These are phyloP conservation scores for Candida krabiensis DNA, from an alignment of 805 yeast species.

Conservation along the genomic window DNA sequence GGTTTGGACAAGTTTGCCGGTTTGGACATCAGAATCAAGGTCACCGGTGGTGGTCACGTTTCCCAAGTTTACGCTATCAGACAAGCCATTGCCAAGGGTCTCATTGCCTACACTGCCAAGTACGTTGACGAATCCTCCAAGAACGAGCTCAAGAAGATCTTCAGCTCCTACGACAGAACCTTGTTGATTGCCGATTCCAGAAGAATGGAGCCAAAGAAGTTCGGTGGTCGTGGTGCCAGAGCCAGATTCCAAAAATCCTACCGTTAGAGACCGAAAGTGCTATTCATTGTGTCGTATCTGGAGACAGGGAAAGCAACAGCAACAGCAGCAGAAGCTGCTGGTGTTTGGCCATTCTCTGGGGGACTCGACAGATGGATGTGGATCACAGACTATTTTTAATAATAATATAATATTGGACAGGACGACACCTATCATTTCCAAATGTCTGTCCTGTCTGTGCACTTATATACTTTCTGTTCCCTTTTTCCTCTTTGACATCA, in stretches of 20 bases:
- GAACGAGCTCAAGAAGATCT: conserved; percentile 98
- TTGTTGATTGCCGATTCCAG: conserved; percentile 99
- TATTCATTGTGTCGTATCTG: too few relatives aligned
- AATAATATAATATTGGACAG: too few relatives aligned
- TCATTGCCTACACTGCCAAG: conserved; percentile 99
- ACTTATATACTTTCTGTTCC: too few relatives aligned
- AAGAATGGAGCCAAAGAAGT: conserved; percentile 99
- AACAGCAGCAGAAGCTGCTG: not conserved
- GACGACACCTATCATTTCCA: too few relatives aligned
- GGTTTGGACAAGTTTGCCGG: conserved; percentile 98
- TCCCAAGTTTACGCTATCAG: conserved; percentile 99
- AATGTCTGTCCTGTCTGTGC: too few relatives aligned
- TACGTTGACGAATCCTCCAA: conserved; percentile 99
- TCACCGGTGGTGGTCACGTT: conserved; percentile 99
- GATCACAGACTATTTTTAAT: too few relatives aligned
- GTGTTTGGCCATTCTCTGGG: too few relatives aligned
- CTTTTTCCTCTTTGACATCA: too few relatives aligned
- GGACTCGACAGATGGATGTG: too few relatives aligned
- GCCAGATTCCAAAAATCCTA: conserved; percentile 99
- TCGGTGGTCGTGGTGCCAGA: conserved; percentile 99
- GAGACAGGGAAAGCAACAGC: not conserved
- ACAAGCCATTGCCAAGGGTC: conserved; percentile 99
- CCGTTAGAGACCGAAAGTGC: too few relatives aligned
- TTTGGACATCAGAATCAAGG: conserved; percentile 98
- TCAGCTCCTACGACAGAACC: conserved; percentile 98